Evolutionary conservation across 257 asterid species (phyloP), one percentile per base, ranked within the genome.

Genomic region (Mitragyna speciosa): DNA sequence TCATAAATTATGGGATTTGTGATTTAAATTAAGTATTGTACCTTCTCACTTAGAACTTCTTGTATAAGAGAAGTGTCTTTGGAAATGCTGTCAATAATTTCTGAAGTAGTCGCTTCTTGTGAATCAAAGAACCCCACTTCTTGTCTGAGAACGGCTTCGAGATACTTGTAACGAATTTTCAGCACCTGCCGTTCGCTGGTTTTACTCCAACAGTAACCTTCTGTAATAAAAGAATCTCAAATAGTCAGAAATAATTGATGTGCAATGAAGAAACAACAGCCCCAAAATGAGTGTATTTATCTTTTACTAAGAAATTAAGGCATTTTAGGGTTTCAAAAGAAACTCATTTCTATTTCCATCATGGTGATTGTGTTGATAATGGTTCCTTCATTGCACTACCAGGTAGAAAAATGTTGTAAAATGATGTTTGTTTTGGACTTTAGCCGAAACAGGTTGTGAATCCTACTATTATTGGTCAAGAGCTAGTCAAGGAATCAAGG

Each of bases 161-260:
- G 78, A 80, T 93, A 93, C 88, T 87, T 93, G 93, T 90, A 93
- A 1, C 98, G 89, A 65, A 92, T 88, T 84, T 83, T 86, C 59
- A 93, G 71, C 48, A 92, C 93, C 76, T 89, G 98, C 43, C 97
- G 72, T 56, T 93, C 96, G 39, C 98, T 93, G 5, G 96, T 93
- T 81, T 88, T 92, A 85, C 98, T 93, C 98, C 98, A 93, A 84
- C 98, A 93, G 76, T 92, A 93, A 7, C 98, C 98, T 84, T 93
- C 98, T 91, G 91, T 85, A 82, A 77, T 79, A 72, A 75, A 12
- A 52, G 14, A 39, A 22, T n/a, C 20, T 28, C n/a, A 33, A 12
- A 26, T 54, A 49, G 76, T 77, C 39, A 74, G 36, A n/a, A 45
- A 68, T 12, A 47, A 61, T 47, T 15, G 39, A 59, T 56, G 72